Percentiles rank a stretch among this genome's conserved stretches.
Conservation (phyloP, 2,329 filamentous ascomycete species). For the Polytolypa hystricis region DNA sequence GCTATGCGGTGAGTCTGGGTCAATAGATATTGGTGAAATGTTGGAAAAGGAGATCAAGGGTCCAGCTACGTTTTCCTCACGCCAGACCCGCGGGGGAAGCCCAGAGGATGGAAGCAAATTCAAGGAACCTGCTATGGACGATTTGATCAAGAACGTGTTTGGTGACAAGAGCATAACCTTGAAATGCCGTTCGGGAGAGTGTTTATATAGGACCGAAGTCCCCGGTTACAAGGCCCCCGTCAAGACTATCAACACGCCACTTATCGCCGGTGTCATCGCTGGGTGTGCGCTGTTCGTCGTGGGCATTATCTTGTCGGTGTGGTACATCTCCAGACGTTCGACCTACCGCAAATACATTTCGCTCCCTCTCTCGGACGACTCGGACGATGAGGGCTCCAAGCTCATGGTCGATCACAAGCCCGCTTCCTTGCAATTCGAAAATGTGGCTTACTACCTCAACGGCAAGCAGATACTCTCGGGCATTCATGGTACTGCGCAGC, state of each 20-base stretch:
- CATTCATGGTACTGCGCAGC: conserved; percentile 77
- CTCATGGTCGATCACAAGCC: conserved; percentile 88
- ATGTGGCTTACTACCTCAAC: conserved; percentile 76
- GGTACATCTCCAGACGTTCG: conserved; percentile 75
- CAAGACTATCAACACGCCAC: conserved; percentile 90
- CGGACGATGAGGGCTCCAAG: conserved; percentile 74
- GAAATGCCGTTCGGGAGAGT: conserved; percentile 76
- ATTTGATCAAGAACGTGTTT: conserved; percentile 77
- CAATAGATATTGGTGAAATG: conserved; percentile 86
- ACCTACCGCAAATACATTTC: conserved; percentile 51
- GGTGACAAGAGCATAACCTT: conserved; percentile 83
- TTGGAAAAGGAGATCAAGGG: conserved; percentile 72
- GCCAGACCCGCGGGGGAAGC: conserved; percentile 42
- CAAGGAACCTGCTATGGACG: conserved; percentile 84
- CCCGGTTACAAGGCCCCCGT: conserved; percentile 81
- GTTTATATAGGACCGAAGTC: conserved; percentile 82
- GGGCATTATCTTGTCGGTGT: conserved; percentile 69
- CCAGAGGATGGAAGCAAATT: conserved; percentile 69
- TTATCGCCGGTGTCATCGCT: conserved; percentile 90
- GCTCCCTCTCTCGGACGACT: conserved; percentile 71
- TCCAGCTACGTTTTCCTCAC: conserved; percentile 71
- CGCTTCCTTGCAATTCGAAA: conserved; percentile 75
- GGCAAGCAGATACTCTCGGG: conserved; percentile 73
- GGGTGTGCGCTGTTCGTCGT: conserved; percentile 77
- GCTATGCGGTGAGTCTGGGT: conserved; percentile 84